These are phyloP conservation scores for Myxozyma neglecta DNA, from an alignment of 805 yeast genomes.

Conservation along the genomic window DNA sequence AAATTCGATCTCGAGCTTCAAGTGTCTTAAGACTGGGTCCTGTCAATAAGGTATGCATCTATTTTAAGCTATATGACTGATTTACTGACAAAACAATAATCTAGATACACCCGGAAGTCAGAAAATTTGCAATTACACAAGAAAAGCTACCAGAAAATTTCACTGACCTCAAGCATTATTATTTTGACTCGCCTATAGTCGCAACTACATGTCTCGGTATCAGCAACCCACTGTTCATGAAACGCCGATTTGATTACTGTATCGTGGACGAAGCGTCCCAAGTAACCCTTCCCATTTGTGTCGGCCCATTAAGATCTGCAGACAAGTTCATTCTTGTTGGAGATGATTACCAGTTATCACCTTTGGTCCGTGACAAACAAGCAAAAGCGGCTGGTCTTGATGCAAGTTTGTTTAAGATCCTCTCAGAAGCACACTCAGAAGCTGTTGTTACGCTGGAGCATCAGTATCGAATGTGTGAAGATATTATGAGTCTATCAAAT, in stretches of 20 bases:
- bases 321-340: conserved; percentile 90
- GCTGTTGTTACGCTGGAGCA: conserved; percentile 73
- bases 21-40: conserved; percentile 70
- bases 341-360: conserved; percentile 92
- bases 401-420: conserved; percentile 68
- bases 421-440: conserved; percentile 71
- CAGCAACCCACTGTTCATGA: conserved; percentile 58
- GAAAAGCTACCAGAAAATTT: conserved; percentile 20
- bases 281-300: conserved; percentile 82
- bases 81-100: not conserved
- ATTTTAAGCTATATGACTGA: not conserved
- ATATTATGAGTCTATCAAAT: conserved; percentile 81
- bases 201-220: conserved; percentile 88
- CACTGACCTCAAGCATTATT: conserved; percentile 50
- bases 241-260: conserved; percentile 78
- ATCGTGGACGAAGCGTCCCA: conserved; percentile 97
- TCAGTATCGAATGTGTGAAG: conserved; percentile 92
- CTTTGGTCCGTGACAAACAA: conserved; percentile 67
- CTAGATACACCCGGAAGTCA: conserved; percentile 60
- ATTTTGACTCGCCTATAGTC: conserved; percentile 65
- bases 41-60: conserved; percentile 39
- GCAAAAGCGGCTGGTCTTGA: conserved; percentile 70
- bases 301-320: conserved; percentile 81
- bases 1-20: conserved; percentile 53
- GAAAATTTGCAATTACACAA: conserved; percentile 42